A percentile compares a stretch with the other conserved stretches of the same genome.
These are phyloP conservation scores for Mycena polygramma DNA, from an alignment of 768 basidiomycete species.

Conservation along the genomic window DNA sequence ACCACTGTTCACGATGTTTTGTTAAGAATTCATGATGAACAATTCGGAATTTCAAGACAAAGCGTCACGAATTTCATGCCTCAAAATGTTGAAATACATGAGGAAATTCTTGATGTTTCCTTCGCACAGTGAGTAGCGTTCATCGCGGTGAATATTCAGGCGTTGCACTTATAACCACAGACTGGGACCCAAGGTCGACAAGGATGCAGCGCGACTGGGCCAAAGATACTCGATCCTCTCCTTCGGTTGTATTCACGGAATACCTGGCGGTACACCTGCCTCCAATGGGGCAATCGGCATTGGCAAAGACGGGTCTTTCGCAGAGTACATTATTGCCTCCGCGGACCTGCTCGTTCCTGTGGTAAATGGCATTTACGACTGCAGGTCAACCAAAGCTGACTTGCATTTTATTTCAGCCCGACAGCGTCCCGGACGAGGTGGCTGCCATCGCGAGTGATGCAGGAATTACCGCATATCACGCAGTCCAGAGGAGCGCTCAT, in stretches of 20 bases:
- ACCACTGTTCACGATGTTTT: too few relatives aligned
- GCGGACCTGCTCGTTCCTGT: conserved; percentile 32
- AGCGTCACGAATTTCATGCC: too few relatives aligned
- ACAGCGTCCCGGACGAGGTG: conserved; percentile 26
- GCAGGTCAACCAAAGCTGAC: not conserved
- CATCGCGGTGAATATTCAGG: too few relatives aligned
- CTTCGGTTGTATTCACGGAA: conserved; percentile 15
- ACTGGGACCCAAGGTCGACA: conserved; percentile 35
- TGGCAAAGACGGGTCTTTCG: conserved; percentile 33
- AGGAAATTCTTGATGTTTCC: too few relatives aligned
- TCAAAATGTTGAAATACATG: too few relatives aligned
- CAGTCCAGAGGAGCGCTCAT: conserved; percentile 20
- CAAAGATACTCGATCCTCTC: conserved; percentile 30
- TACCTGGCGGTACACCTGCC: conserved; percentile 14
- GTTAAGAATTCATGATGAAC: too few relatives aligned
- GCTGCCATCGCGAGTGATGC: conserved; percentile 38
- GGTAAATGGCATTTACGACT: not conserved
- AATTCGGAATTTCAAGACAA: too few relatives aligned
- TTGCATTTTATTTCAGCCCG: conserved; percentile 20
- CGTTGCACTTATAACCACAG: conserved; percentile 1
- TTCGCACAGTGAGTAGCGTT: too few relatives aligned
- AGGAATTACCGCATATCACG: conserved; percentile 35
- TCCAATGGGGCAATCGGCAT: conserved; percentile 15
- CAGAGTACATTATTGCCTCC: conserved; percentile 31
- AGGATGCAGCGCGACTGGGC: not conserved